Conservation (phyloP, 768 basidiomycete genomes). For the Wakefieldia striispora region DNA sequence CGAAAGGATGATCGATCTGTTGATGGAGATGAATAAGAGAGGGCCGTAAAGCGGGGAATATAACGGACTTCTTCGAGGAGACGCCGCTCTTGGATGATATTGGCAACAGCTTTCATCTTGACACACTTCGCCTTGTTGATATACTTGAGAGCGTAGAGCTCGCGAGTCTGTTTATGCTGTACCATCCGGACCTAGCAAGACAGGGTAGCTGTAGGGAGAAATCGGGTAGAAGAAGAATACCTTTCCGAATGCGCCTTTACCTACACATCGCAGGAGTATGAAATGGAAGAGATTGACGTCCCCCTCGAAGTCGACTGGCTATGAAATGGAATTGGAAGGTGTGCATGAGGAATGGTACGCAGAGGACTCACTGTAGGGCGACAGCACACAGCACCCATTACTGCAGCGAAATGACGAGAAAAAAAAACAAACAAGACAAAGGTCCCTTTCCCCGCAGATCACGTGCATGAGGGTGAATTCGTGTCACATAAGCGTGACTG, state of each 20-base stretch:
- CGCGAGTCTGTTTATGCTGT: constrained; percentile 97
- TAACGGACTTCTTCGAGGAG: constrained; percentile 85
- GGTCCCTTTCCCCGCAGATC: background rate
- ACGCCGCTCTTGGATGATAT: constrained; percentile 94
- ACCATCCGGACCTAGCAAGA: constrained; percentile 87
- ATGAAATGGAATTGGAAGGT: constrained; percentile 2
- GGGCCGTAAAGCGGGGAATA: background rate
- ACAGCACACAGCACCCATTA: constrained; percentile 82
- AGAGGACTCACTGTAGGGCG: constrained; percentile 61
- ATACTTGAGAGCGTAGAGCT: constrained; percentile 97
- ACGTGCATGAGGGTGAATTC: constrained; percentile 11
- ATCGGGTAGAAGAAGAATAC: constrained; percentile 37
- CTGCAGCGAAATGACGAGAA: constrained; percentile 2
- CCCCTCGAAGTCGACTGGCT: constrained; percentile 95
- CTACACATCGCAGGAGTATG: constrained; percentile 90
- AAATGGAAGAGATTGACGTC: constrained; percentile 98
- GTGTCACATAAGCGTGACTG: background rate
- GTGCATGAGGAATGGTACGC: background rate
- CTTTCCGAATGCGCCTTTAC: constrained; percentile 99
- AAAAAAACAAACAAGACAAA: constrained; percentile 13
- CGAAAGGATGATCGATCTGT: constrained; percentile 92
- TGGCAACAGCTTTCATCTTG: constrained; percentile 97
- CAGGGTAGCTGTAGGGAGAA: constrained; percentile 12
- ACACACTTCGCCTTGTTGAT: constrained; percentile 98
- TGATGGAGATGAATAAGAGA: background rate